A percentile compares a stretch with the other conserved stretches of the same genome.
These are phyloP conservation scores for Raphanus hybrid DNA, from an alignment of 441 rosid genomes.

Conservation along the genomic window DNA sequence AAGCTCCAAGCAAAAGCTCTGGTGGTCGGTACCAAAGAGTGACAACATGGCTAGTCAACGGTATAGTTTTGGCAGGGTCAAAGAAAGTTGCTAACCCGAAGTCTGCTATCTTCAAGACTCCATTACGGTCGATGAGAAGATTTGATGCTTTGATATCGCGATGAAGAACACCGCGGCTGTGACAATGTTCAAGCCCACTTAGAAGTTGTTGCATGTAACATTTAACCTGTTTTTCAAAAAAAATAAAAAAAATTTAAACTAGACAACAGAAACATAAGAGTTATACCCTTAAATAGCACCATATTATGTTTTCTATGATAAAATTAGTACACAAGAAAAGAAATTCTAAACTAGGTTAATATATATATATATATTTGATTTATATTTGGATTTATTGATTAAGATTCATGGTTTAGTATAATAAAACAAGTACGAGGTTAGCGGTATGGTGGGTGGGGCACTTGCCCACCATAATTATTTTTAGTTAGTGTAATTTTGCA, in stretches of 20 bases:
- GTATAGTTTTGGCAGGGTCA: conserved; percentile 55
- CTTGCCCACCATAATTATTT: no score
- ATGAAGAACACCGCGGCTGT: conserved; percentile 77
- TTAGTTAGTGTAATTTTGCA: no score
- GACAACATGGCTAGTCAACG: conserved; percentile 89
- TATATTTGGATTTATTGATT: no score
- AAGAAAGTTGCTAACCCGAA: conserved; percentile 87
- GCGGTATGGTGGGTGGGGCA: no score
- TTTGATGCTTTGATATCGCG: conserved; percentile 96
- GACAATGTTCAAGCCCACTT: conserved; percentile 95
- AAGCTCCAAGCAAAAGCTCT: conserved; percentile 86
- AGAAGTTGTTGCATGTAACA: conserved; percentile 97
- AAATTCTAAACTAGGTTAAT: neutral
- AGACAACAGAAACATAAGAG: conserved; percentile 37
- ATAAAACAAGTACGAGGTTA: no score
- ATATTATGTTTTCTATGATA: neutral
- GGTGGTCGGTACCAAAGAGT: conserved; percentile 99
- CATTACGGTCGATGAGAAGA: conserved; percentile 80
- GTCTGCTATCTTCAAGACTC: conserved; percentile 91
- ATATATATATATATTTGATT: no score
- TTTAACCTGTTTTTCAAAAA: no score
- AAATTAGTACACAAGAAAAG: neutral
- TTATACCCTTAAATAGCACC: neutral
- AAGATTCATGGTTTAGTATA: no score
- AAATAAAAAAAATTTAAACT: no score